Percentiles rank a stretch among this genome's conserved stretches.
Evolutionary conservation across 164 flowering plant species (phyloP).

Genomic region (Liquidambar formosana): DNA sequence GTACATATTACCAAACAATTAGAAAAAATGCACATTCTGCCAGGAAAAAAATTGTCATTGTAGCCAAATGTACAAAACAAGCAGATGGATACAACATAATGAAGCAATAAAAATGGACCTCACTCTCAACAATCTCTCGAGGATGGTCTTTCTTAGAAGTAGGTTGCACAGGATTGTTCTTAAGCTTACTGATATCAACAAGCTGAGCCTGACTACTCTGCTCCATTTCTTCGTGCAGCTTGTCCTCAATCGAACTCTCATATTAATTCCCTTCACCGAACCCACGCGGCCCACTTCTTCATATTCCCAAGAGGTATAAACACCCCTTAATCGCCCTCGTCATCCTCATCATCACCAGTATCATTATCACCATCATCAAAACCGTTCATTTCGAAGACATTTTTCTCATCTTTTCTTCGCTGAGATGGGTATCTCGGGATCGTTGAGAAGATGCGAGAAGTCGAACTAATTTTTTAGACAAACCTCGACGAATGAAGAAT

Average conservation of each 20-base stretch:
- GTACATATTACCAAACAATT: too few relatives aligned
- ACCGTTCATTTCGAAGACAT: slow-evolving; percentile 22
- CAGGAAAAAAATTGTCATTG: too few relatives aligned
- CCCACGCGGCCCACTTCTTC: slow-evolving; percentile 78
- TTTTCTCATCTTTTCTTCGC: slow-evolving; percentile 17
- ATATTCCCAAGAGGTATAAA: slow-evolving; percentile 48
- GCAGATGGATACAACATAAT: too few relatives aligned
- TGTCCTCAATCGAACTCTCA: slow-evolving; percentile 80
- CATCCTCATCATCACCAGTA: slow-evolving; percentile 28
- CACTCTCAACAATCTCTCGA: slow-evolving; percentile 4
- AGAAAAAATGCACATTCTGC: too few relatives aligned
- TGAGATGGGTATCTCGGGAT: slow-evolving; percentile 13
- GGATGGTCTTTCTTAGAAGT: slow-evolving; percentile 22
- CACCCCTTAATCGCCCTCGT: slow-evolving; percentile 44
- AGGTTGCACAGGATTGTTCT: slow-evolving; percentile 34
- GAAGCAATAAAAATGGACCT: too few relatives aligned
- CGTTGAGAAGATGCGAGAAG: slow-evolving; percentile 1
- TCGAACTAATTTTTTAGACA: background rate
- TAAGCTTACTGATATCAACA: slow-evolving; percentile 67
- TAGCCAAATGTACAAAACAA: too few relatives aligned
- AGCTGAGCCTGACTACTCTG: slow-evolving; percentile 72
- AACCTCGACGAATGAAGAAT: slow-evolving; percentile 10
- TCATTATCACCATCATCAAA: slow-evolving; percentile 26
- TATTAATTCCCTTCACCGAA: slow-evolving; percentile 86
- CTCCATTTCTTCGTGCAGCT: slow-evolving; percentile 70